phyloP scores from a whole-genome alignment of 1,284 basidiomycete genomes.

The Apiotrichum domesticum region DNA sequence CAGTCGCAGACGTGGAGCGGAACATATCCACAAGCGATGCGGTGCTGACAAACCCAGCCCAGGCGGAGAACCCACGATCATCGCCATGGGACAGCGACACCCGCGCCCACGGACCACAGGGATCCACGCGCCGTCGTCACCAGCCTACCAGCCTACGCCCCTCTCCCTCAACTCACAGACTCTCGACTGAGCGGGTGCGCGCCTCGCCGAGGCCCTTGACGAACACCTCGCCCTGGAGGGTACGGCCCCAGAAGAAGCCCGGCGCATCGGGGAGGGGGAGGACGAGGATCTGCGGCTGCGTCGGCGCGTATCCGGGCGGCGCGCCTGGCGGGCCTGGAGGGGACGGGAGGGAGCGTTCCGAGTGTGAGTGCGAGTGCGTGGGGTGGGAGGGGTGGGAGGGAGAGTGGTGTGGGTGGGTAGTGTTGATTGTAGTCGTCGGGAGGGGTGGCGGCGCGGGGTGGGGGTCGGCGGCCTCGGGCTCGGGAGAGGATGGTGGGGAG shows the following conservation, averaged over 20 bases:
- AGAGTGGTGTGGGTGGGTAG: neutral
- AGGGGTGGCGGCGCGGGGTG: too few species aligned
- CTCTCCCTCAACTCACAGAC: constrained; percentile 24
- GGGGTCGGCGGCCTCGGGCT: too few species aligned
- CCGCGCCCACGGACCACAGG: too few species aligned
- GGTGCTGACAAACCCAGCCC: too few species aligned
- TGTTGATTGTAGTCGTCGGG: too few species aligned
- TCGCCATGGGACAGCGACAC: too few species aligned
- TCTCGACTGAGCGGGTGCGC: constrained; percentile 23
- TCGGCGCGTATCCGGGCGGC: constrained; percentile 34
- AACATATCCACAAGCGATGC: too few species aligned
- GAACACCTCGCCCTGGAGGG: constrained; percentile 42
- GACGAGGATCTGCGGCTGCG: constrained; percentile 42
- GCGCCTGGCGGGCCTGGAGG: constrained; percentile 8
- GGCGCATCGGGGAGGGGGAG: constrained; percentile 38
- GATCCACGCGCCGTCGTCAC: too few species aligned
- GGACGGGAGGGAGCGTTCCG: neutral
- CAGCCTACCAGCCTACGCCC: too few species aligned
- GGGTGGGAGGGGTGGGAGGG: neutral
- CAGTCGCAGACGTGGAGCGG: too few species aligned
- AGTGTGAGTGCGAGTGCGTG: neutral
- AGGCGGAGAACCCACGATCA: too few species aligned
- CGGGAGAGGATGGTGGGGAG: too few species aligned
- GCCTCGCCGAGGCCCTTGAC: constrained; percentile 41
- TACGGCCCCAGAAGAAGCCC: constrained; percentile 41